A percentile compares a stretch with the other conserved stretches of the same genome.
Evolutionary conservation across 208 protist genomes (phyloP).

Genomic region (Acanthamoeba quina): DNA sequence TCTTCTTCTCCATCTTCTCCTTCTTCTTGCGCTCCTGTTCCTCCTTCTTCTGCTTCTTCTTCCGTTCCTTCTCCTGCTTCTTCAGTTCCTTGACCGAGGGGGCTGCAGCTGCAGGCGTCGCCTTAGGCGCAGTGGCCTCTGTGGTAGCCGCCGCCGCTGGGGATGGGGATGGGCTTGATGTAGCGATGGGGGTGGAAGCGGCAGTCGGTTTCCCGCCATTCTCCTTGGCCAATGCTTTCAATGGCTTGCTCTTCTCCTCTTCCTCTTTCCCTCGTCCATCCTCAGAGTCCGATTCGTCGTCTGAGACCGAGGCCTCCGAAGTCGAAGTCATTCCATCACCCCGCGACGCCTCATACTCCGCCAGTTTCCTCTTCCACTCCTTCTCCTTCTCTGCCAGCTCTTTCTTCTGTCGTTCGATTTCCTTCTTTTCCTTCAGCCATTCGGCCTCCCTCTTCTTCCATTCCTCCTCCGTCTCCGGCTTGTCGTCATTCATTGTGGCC

Average conservation of each 20-base stretch:
- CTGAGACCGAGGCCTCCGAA: conserved; percentile 4
- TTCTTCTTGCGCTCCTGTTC: conserved; percentile 24
- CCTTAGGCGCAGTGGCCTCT: neutral
- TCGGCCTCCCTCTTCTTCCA: conserved; percentile 58
- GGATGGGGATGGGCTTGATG: neutral
- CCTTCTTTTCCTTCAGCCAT: conserved; percentile 59
- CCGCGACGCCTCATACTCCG: conserved; percentile 40
- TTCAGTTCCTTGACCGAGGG: conserved; percentile 46
- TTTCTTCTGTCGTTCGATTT: conserved; percentile 51
- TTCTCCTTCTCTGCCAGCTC: conserved; percentile 62
- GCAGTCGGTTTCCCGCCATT: conserved; percentile 14
- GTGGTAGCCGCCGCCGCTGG: neutral
- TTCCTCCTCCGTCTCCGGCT: conserved; percentile 3
- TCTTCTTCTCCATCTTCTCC: conserved; percentile 66
- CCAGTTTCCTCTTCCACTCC: conserved; percentile 55
- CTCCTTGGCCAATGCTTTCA: conserved; percentile 47
- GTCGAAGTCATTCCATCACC: conserved; percentile 25
- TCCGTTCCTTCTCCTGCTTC: conserved; percentile 46
- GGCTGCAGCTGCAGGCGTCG: neutral
- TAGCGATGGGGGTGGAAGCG: neutral
- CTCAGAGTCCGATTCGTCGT: conserved; percentile 3
- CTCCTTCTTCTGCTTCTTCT: conserved; percentile 51
- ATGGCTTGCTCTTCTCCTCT: conserved; percentile 47
- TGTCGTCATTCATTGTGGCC: conserved; percentile 6
- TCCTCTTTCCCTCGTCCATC: neutral